phyloP scores from a whole-genome alignment of 2,329 filamentous ascomycete species.

The Venturia aucupariae region DNA sequence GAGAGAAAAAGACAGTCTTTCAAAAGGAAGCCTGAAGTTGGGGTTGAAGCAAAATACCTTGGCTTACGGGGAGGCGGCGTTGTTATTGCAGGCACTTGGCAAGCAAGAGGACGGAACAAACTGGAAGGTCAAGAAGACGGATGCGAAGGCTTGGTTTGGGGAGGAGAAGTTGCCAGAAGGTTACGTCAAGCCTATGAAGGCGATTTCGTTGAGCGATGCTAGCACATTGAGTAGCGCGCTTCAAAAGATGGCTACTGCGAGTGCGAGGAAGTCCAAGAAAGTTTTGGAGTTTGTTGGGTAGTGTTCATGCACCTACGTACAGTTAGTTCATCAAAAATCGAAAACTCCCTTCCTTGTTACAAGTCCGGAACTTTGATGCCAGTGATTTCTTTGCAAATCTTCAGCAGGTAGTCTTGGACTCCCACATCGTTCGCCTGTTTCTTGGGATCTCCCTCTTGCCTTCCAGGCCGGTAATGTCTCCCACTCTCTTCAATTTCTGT shows the following conservation, averaged over 20 bases:
- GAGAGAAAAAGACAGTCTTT: slow-evolving; percentile 14
- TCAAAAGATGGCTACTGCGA: background rate
- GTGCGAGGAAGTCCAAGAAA: background rate
- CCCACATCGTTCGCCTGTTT: slow-evolving; percentile 34
- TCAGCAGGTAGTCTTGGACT: slow-evolving; percentile 38
- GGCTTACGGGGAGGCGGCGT: slow-evolving; percentile 18
- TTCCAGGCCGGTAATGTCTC: slow-evolving; percentile 31
- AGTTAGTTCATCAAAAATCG: background rate
- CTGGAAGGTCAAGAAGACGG: slow-evolving; percentile 15
- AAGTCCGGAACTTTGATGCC: slow-evolving; percentile 25
- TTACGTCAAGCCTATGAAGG: slow-evolving; percentile 6
- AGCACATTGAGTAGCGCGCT: background rate
- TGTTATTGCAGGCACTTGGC: slow-evolving; percentile 15
- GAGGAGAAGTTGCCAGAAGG: slow-evolving; percentile 17
- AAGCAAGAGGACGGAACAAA: slow-evolving; percentile 6
- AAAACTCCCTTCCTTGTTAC: background rate
- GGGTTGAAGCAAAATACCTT: slow-evolving; percentile 16
- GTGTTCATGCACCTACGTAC: background rate
- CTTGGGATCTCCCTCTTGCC: slow-evolving; percentile 22
- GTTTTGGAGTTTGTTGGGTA: background rate
- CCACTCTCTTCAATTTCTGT: slow-evolving; percentile 31
- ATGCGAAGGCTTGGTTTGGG: slow-evolving; percentile 16
- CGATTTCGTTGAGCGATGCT: slow-evolving; percentile 2
- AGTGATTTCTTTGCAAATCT: slow-evolving; percentile 28
- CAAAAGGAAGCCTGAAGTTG: slow-evolving; percentile 14